Evolutionary conservation across 2,329 filamentous ascomycete genomes (phyloP).

Genomic region (Sporothrix luriei): DNA sequence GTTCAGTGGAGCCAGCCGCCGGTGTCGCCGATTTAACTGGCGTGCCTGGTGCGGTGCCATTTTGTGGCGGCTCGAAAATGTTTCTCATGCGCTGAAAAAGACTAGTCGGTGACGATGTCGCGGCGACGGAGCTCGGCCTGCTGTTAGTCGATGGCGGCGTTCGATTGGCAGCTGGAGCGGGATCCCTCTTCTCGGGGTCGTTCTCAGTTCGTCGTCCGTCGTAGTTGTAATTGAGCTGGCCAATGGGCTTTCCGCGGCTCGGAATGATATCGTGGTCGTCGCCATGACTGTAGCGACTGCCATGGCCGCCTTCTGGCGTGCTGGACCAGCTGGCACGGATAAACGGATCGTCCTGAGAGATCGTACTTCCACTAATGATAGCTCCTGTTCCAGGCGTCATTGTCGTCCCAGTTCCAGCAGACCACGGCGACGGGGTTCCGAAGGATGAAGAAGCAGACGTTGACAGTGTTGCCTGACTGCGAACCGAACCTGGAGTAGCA

Average conservation of each 20-base stretch:
- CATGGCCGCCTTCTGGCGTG: constrained; percentile 24
- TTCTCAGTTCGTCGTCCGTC: constrained; percentile 24
- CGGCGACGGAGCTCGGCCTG: constrained; percentile 32
- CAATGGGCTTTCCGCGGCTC: constrained; percentile 9
- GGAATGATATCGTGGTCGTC: constrained; percentile 37
- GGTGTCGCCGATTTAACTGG: not conserved
- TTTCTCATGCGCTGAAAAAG: constrained; percentile 49
- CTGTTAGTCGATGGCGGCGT: not conserved
- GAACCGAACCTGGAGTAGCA: constrained; percentile 44
- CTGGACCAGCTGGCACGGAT: constrained; percentile 43
- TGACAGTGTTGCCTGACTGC: constrained; percentile 45
- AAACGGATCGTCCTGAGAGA: constrained; percentile 41
- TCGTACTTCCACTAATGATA: constrained; percentile 30
- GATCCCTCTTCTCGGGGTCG: constrained; percentile 22
- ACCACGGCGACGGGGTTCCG: constrained; percentile 25
- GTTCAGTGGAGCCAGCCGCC: not conserved
- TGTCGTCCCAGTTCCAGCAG: not conserved
- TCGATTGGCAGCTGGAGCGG: not conserved
- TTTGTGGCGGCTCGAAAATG: constrained; percentile 45
- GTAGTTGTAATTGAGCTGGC: constrained; percentile 39
- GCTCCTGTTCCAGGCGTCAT: not conserved
- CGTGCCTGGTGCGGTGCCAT: not conserved
- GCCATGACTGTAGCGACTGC: not conserved
- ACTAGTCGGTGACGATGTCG: constrained; percentile 37
- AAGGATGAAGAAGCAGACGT: constrained; percentile 41